Evolutionary conservation across 2,329 filamentous ascomycete species (phyloP).

Genomic region (Trichoderma breve): DNA sequence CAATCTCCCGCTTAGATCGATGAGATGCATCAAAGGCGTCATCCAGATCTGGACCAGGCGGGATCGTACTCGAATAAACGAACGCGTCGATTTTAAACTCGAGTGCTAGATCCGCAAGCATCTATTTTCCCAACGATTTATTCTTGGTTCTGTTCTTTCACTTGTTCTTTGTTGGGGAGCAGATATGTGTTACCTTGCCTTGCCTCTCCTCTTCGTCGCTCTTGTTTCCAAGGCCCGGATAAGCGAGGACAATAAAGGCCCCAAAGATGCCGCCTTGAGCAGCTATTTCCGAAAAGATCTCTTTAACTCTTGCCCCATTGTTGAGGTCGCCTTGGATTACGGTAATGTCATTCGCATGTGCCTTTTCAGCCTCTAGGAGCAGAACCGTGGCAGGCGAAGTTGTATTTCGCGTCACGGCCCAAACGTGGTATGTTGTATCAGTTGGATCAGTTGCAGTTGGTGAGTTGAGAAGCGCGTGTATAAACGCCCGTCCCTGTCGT

Average conservation of each 20-base stretch:
- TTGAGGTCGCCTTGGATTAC: slow-evolving; percentile 5
- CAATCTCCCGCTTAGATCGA: slow-evolving; percentile 3
- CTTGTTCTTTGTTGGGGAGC: background rate
- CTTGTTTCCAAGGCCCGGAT: slow-evolving; percentile 18
- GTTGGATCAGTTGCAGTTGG: background rate
- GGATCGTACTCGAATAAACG: slow-evolving; percentile 16
- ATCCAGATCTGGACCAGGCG: background rate
- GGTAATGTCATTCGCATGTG: background rate
- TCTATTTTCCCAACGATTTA: background rate
- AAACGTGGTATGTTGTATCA: background rate
- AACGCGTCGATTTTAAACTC: slow-evolving; percentile 2
- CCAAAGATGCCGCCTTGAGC: slow-evolving; percentile 10
- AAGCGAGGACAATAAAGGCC: background rate
- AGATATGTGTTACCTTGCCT: slow-evolving; percentile 2
- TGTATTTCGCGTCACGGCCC: background rate
- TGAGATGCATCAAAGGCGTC: slow-evolving; percentile 5
- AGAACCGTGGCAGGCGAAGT: background rate
- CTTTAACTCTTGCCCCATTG: background rate
- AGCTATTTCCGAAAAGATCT: slow-evolving; percentile 4
- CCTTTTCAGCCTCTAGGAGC: background rate
- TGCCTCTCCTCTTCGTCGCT: slow-evolving; percentile 6
- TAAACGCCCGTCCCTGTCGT: slow-evolving; percentile 7
- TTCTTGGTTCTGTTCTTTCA: background rate
- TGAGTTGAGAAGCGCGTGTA: slow-evolving; percentile 3
- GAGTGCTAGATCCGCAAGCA: slow-evolving; percentile 6